A percentile compares a stretch with the other conserved stretches of the same genome.
These are phyloP conservation scores for Citrullus colocynthis DNA, from an alignment of 306 rosid genomes.

Conservation along the genomic window DNA sequence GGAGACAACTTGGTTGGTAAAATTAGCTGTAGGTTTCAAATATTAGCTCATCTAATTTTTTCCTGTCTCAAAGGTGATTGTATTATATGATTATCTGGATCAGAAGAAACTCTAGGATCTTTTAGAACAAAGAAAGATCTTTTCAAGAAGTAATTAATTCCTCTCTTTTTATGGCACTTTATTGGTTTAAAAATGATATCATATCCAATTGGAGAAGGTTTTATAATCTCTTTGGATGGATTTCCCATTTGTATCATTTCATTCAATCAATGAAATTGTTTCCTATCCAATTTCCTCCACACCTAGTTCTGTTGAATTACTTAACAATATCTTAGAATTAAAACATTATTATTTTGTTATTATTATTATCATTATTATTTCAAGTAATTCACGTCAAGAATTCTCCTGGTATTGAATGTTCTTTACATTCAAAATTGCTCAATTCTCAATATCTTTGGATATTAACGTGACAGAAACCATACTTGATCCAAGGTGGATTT, in stretches of 20 bases:
- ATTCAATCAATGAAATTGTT: background rate
- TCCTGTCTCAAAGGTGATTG: no score
- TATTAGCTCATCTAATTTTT: background rate
- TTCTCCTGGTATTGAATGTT: background rate
- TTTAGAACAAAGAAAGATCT: background rate
- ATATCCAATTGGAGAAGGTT: background rate
- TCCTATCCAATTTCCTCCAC: background rate
- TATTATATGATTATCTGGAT: background rate
- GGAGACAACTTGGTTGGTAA: background rate
- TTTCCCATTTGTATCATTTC: background rate
- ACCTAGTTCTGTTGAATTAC: background rate
- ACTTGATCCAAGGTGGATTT: conserved; percentile 86
- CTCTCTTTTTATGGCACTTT: no score
- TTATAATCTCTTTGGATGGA: background rate
- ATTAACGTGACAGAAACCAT: conserved; percentile 50
- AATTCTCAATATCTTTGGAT: background rate
- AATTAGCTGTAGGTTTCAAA: background rate
- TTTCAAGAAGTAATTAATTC: background rate
- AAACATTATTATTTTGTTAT: background rate
- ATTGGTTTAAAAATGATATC: no score
- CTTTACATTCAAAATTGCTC: background rate
- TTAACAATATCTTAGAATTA: background rate
- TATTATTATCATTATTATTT: background rate
- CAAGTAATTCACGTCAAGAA: background rate
- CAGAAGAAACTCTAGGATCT: background rate